Conservation (phyloP, 495 filamentous ascomycete species). For the Daldinia grandis region DNA sequence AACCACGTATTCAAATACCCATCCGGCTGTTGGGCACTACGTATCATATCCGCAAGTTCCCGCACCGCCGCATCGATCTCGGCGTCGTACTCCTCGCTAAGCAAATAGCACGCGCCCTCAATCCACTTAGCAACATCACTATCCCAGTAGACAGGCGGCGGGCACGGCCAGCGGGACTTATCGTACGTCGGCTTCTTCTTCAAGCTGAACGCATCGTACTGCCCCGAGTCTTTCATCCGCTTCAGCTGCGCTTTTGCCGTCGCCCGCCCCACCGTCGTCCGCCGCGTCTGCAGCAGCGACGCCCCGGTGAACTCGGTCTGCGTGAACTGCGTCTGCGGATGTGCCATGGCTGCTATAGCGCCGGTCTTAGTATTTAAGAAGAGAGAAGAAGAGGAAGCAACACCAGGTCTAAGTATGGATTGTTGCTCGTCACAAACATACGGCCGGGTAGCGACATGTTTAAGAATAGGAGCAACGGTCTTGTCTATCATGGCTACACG, state of each 20-base stretch:
- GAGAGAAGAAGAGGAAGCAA: neutral
- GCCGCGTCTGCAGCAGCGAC: slow-evolving; percentile 50
- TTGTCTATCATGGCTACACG: neutral
- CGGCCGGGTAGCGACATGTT: neutral
- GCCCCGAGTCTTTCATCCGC: slow-evolving; percentile 61
- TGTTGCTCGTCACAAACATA: neutral
- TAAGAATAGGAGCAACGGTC: neutral
- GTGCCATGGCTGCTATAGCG: slow-evolving; percentile 29
- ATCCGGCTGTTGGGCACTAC: slow-evolving; percentile 61
- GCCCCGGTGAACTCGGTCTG: slow-evolving; percentile 45
- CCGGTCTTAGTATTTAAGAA: neutral
- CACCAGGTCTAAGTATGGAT: neutral
- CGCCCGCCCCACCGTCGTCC: slow-evolving; percentile 51
- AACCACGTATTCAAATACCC: slow-evolving; percentile 70
- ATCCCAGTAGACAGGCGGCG: slow-evolving; percentile 67
- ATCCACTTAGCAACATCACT: slow-evolving; percentile 69
- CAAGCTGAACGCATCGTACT: slow-evolving; percentile 64
- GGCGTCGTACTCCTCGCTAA: slow-evolving; percentile 50
- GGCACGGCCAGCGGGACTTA: slow-evolving; percentile 59
- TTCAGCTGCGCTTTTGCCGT: slow-evolving; percentile 58
- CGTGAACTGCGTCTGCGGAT: slow-evolving; percentile 45
- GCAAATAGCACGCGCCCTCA: slow-evolving; percentile 66
- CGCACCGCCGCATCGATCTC: slow-evolving; percentile 61
- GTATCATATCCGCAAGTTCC: slow-evolving; percentile 65
- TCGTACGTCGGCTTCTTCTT: slow-evolving; percentile 62